Conservation (phyloP, 371 early-diverging fungal genomes). For the Mortierella sp. region DNA sequence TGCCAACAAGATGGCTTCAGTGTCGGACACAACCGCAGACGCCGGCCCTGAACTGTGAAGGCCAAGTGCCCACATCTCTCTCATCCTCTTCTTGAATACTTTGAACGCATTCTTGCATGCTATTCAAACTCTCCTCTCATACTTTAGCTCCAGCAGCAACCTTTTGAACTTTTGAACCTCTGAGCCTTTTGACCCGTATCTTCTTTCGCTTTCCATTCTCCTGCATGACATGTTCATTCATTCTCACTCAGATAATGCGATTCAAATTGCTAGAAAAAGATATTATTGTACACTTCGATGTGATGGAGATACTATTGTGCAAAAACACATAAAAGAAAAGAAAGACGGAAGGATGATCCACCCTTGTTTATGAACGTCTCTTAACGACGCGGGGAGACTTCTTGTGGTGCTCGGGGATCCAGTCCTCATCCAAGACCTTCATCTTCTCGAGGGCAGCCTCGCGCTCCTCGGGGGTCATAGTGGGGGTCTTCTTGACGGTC, state of each 20-base stretch:
- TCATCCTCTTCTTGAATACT: no score
- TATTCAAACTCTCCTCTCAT: no score
- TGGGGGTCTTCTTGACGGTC: constrained; percentile 45
- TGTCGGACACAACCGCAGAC: no score
- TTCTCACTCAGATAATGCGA: background rate
- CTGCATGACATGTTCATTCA: no score
- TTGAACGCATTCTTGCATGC: no score
- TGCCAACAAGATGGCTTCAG: no score
- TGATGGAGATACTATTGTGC: constrained; percentile 8
- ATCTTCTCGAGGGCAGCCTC: constrained; percentile 54
- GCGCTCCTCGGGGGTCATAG: constrained; percentile 57
- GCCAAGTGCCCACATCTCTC: no score
- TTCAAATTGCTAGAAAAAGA: background rate
- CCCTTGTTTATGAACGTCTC: constrained; percentile 34
- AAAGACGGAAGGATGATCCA: background rate
- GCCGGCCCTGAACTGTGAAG: no score
- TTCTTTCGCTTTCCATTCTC: no score
- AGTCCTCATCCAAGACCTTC: constrained; percentile 56
- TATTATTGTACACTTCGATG: constrained; percentile 18
- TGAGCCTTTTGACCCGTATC: no score
- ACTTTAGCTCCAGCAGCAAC: no score
- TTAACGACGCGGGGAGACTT: constrained; percentile 54
- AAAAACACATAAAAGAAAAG: background rate
- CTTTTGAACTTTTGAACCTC: no score
- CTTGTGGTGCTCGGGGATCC: constrained; percentile 61